Conservation (phyloP, 768 basidiomycete genomes). For the Pleurotus eryngii region DNA sequence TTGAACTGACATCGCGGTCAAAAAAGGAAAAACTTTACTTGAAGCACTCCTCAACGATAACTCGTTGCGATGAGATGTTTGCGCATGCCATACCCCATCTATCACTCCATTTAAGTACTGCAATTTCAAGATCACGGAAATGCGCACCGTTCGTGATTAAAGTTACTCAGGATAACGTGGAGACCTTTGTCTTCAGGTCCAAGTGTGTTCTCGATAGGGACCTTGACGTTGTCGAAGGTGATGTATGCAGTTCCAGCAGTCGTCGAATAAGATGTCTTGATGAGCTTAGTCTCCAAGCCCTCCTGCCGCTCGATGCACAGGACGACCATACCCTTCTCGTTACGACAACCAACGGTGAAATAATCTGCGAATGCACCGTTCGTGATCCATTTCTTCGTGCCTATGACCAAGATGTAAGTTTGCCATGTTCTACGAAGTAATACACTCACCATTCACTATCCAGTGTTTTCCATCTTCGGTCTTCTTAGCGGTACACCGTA, state of each 20-base stretch:
- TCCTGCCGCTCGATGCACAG: slow-evolving; percentile 13
- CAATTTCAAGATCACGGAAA: neutral
- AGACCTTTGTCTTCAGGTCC: slow-evolving; percentile 65
- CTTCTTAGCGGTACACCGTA: slow-evolving; percentile 59
- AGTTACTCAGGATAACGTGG: slow-evolving; percentile 61
- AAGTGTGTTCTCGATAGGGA: slow-evolving; percentile 55
- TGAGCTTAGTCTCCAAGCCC: slow-evolving; percentile 19
- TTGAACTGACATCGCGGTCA: neutral
- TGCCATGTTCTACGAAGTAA: neutral
- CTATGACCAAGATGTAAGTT: neutral
- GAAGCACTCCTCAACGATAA: slow-evolving; percentile 71
- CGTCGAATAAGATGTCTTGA: slow-evolving; percentile 49
- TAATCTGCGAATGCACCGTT: slow-evolving; percentile 19
- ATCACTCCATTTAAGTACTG: neutral
- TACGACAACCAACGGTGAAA: slow-evolving; percentile 60
- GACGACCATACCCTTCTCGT: slow-evolving; percentile 34
- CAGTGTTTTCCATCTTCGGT: slow-evolving; percentile 65
- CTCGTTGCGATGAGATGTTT: slow-evolving; percentile 52
- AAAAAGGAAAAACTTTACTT: slow-evolving; percentile 38
- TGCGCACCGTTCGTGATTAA: slow-evolving; percentile 56
- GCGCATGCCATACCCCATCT: slow-evolving; percentile 68
- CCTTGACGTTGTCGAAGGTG: slow-evolving; percentile 30
- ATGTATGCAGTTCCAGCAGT: slow-evolving; percentile 46
- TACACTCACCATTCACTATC: slow-evolving; percentile 43
- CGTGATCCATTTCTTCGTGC: slow-evolving; percentile 47